Base-by-base conservation (phyloP, 306 rosid species). In the Neltuma alba region DNA sequence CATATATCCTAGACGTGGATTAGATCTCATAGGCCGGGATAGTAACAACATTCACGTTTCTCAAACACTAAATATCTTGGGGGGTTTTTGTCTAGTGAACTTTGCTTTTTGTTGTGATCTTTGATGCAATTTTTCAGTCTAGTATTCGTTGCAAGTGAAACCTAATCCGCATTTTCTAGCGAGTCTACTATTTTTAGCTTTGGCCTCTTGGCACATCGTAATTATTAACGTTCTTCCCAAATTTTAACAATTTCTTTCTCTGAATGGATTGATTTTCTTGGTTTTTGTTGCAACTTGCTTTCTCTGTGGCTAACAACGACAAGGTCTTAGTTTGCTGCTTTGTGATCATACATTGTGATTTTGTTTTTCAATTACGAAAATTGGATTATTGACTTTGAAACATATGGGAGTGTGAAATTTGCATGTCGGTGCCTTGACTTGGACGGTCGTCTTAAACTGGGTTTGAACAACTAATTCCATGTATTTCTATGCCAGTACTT, bases 171-270 rank as follows among this genome's bases (percentile, higher is more conserved):
- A 36, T 60, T 34, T 71, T 79, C 37, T 14, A 30, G 27, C 18
- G 77, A 70, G 52, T 42, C 28, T 69, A 58, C 54, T 15, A 21
- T 8, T 47, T 79, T 61, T 79, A 33, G 42, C 5, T 57, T 21
- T 52, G 31, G 1, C 55, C 58, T 38, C 48, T 14, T 34, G 7
- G 13, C 13, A 57, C n/a, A 18, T 20, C n/a, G 9, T 33, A 52
- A 10, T 52, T 20, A n/a, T 8, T n/a, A 33, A 20, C n/a, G n/a
- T 52, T 52, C 60, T n/a, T 52, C 28, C 28, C 10, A 52, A 6
- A 20, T 52, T 52, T 20, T 20, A 6, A 14, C 8, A 16, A 36
- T 16, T 20, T 21, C 63, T 57, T 11, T 57, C 33, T 25, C 31
- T 25, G 33, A 23, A 55, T 41, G n/a, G 37, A 55, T 37, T 15